Evolutionary conservation across 208 protist species (phyloP), one percentile per base, ranked within the genome.

Genomic region (Acanthamoeba quina): DNA sequence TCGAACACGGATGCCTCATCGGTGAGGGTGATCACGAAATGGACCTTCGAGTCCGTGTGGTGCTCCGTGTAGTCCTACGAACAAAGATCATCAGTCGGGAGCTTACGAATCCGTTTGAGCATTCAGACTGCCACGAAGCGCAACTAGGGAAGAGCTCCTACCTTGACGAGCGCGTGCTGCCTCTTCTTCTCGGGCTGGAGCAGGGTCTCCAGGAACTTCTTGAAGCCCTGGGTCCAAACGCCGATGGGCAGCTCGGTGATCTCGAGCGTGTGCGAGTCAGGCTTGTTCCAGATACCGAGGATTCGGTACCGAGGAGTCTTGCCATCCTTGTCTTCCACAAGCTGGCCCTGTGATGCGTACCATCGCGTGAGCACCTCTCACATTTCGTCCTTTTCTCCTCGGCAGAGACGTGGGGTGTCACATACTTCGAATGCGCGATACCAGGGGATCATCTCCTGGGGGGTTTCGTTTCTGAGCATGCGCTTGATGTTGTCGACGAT

Each of bases 181-280:
- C 54, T 95, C 93, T 70, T 47, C 88, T 54, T 96, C 34, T 24
- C 96, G 56, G 98, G 97, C 80, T 13, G 6, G 5, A 98, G 97
- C 15, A 99, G 83, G 7, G 98, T 96, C 93, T 99, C 98, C n/a
- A 99, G 94, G 62, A 98, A 98, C 78, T 99, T 97, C 94, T 99
- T 99, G 95, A 98, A 99, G 41, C 96, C 68, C 88, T 98, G 94
- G 21, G 99, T 99, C 99, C 99, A 99, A 72, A 96, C 97, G 17
- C 97, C 95, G 86, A 99, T 96, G 11, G 99, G 99, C 85, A 99
- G 97, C 96, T 99, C 99, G 7, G 98, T 99, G 41, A 99, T 99
- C 52, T 97, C 89, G 19, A 99, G 96, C 54, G 98, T 97, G 24
- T 98, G 86, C 37, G 95, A 89, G 44, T 96, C 95, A 1, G 97